A percentile compares a stretch with the other conserved stretches of the same genome.
phyloP scores from a whole-genome alignment of 139 green algal genomes.

The Penium margaritaceum region DNA sequence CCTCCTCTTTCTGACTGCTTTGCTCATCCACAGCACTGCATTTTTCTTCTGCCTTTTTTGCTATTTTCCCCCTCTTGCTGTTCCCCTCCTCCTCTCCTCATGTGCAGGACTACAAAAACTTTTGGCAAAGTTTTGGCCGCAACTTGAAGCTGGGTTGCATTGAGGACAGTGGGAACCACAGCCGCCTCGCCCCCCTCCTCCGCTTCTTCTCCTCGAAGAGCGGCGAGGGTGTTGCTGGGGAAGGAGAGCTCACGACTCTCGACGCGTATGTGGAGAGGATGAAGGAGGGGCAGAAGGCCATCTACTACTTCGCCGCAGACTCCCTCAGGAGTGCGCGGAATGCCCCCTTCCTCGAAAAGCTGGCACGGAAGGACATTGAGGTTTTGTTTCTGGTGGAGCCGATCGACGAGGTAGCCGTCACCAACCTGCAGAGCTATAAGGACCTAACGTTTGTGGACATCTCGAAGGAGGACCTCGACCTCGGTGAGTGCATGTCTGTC shows the following conservation, averaged over 20 bases:
- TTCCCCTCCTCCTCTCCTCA: too few relatives aligned
- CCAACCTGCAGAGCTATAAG: constrained; percentile 73
- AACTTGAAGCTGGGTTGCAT: constrained; percentile 85
- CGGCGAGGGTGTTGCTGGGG: too few relatives aligned
- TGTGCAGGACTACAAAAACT: constrained; percentile 63
- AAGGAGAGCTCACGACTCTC: constrained; percentile 62
- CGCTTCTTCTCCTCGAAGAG: constrained; percentile 65
- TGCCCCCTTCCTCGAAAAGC: constrained; percentile 81
- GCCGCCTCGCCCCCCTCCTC: constrained; percentile 72
- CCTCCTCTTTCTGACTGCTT: too few relatives aligned
- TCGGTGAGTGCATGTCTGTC: too few relatives aligned
- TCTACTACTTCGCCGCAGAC: constrained; percentile 87
- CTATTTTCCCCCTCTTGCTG: too few relatives aligned
- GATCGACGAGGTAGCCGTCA: constrained; percentile 85
- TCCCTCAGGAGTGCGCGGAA: constrained; percentile 52
- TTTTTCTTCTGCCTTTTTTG: too few relatives aligned
- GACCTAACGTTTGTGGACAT: constrained; percentile 83
- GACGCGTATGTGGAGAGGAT: constrained; percentile 78
- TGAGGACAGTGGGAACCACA: constrained; percentile 74
- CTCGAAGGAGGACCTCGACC: constrained; percentile 81
- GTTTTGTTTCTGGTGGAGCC: constrained; percentile 91
- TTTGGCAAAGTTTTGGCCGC: constrained; percentile 87
- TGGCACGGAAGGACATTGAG: constrained; percentile 73
- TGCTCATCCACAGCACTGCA: too few relatives aligned
- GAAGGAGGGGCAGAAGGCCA: constrained; percentile 81